Evolutionary conservation across 768 basidiomycete genomes (phyloP).

Genomic region (Lentinula sp.): DNA sequence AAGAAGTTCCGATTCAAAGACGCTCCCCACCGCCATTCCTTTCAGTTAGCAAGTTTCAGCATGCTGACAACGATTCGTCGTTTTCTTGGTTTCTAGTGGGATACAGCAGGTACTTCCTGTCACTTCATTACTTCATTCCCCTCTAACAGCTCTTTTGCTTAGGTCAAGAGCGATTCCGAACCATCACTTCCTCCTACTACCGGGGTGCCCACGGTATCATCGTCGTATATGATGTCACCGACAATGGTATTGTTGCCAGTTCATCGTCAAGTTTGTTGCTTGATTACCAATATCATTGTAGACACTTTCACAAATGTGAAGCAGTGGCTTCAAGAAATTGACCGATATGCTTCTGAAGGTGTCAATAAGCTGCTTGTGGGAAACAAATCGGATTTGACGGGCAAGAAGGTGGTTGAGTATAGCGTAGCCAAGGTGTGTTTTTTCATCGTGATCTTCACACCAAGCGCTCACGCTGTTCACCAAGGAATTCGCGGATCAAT

Average conservation of each 20-base stretch:
- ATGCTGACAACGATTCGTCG: background rate
- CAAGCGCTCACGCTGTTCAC: conserved; percentile 6
- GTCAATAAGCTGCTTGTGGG: conserved; percentile 98
- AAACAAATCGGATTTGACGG: conserved; percentile 97
- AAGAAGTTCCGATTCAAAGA: background rate
- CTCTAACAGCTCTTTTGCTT: conserved; percentile 7
- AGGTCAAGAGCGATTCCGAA: conserved; percentile 98
- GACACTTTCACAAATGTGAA: conserved; percentile 95
- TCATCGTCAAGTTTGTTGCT: background rate
- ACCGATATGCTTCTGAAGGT: conserved; percentile 94
- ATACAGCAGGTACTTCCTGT: conserved; percentile 73
- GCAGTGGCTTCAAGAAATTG: conserved; percentile 91
- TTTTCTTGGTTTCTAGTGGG: conserved; percentile 61
- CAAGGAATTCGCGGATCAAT: conserved; percentile 92
- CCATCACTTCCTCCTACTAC: conserved; percentile 99
- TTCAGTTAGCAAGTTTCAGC: background rate
- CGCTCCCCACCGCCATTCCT: background rate
- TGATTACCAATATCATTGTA: conserved; percentile 22
- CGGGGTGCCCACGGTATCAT: conserved; percentile 98
- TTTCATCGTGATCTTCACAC: background rate
- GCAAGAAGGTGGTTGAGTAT: conserved; percentile 94
- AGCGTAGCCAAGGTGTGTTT: conserved; percentile 70
- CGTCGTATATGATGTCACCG: conserved; percentile 97
- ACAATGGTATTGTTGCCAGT: conserved; percentile 56
- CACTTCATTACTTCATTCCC: background rate